phyloP scores from a whole-genome alignment of 768 basidiomycete genomes.

The Gyrodon lividus region DNA sequence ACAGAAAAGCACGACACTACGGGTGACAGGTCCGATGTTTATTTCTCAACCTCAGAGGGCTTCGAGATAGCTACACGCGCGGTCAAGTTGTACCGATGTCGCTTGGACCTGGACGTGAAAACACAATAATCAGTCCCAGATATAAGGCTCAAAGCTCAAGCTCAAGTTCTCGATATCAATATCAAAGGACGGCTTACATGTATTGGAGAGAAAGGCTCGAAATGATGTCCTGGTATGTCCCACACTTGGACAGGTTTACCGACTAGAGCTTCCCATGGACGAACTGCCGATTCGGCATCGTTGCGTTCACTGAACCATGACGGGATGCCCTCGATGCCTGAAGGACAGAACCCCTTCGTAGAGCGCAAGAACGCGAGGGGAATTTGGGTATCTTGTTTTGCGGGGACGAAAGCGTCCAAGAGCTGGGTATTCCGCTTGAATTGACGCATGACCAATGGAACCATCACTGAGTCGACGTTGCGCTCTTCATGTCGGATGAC shows the following conservation, averaged over 20 bases:
- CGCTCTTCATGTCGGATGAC: constrained; percentile 36
- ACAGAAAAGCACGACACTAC: too few species aligned
- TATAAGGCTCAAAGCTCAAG: too few species aligned
- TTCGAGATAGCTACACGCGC: constrained; percentile 14
- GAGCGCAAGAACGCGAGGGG: constrained; percentile 55
- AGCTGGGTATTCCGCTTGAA: constrained; percentile 49
- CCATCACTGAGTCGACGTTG: constrained; percentile 30
- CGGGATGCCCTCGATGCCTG: constrained; percentile 38
- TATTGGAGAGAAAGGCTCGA: constrained; percentile 48
- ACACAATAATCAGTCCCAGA: background rate
- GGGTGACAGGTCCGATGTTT: too few species aligned
- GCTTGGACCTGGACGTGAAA: constrained; percentile 12
- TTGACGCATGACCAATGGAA: constrained; percentile 42
- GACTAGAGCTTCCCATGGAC: constrained; percentile 49
- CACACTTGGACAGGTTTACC: constrained; percentile 39
- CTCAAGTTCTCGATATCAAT: too few species aligned
- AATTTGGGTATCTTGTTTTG: constrained; percentile 23
- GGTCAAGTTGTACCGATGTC: constrained; percentile 25
- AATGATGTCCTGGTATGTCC: constrained; percentile 68
- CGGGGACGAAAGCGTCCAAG: constrained; percentile 46
- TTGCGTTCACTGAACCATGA: constrained; percentile 51
- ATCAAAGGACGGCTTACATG: constrained; percentile 42
- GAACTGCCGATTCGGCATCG: constrained; percentile 30
- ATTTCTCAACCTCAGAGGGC: too few species aligned
- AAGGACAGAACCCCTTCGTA: constrained; percentile 41